phyloP scores from a whole-genome alignment of 768 basidiomycete genomes.

The Russula sp. region DNA sequence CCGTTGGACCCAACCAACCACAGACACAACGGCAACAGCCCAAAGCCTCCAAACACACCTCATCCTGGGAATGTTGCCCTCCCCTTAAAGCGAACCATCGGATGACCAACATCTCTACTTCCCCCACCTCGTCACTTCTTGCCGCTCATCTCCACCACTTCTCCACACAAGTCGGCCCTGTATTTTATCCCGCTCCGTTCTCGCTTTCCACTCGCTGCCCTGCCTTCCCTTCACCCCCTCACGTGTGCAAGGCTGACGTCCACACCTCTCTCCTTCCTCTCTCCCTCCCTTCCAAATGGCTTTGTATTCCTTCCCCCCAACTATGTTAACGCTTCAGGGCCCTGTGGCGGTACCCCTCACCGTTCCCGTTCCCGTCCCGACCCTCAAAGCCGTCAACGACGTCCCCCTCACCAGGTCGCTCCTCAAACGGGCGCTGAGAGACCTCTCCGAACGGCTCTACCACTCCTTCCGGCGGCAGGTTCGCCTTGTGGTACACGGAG shows the following conservation, averaged over 20 bases:
- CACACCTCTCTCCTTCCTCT: not conserved
- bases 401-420: conserved; percentile 1
- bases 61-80: not conserved
- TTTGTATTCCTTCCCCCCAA: not conserved
- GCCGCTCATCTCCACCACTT: too few species aligned
- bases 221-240: not conserved
- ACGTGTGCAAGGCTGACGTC: too few species aligned
- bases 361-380: not conserved
- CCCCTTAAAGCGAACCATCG: not conserved
- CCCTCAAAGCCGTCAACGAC: conserved; percentile 10
- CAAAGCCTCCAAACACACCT: not conserved
- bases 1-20: too few species aligned
- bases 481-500: conserved; percentile 61
- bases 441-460: conserved; percentile 45
- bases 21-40: too few species aligned
- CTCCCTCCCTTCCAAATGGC: not conserved
- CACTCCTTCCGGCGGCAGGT: conserved; percentile 44
- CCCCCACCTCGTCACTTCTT: too few species aligned
- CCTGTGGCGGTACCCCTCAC: not conserved
- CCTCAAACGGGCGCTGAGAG: conserved; percentile 6
- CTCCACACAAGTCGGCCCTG: too few species aligned
- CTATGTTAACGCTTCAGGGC: not conserved
- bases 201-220: not conserved
- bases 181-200: too few species aligned
- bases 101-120: too few species aligned